phyloP scores from a whole-genome alignment of 192 early-diverging fungal genomes.

The Backusella liffmaniae region DNA sequence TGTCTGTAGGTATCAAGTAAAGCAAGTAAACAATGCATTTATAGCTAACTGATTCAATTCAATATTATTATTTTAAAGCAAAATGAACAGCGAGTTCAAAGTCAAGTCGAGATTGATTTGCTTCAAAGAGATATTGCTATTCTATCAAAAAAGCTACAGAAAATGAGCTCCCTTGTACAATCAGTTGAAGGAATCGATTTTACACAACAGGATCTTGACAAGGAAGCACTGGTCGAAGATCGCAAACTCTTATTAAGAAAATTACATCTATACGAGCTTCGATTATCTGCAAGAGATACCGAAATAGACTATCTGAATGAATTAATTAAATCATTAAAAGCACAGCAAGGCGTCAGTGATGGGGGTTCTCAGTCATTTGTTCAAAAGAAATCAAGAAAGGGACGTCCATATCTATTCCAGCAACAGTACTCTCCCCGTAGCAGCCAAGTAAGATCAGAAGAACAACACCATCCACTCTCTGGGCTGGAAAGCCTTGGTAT shows the following conservation, averaged over 20 bases:
- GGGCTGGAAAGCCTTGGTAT: conserved; percentile 38
- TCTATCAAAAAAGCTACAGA: conserved; percentile 24
- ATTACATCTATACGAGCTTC: conserved; percentile 27
- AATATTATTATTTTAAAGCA: conserved; percentile 19
- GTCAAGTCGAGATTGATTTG: conserved; percentile 27
- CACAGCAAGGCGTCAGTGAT: neutral
- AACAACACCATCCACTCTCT: conserved; percentile 20
- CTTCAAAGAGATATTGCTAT: conserved; percentile 34
- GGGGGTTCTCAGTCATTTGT: neutral
- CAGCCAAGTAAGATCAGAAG: conserved; percentile 11
- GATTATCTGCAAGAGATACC: conserved; percentile 30
- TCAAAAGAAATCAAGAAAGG: conserved; percentile 4
- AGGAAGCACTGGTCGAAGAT: conserved; percentile 12
- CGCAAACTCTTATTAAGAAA: conserved; percentile 25
- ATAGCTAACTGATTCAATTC: neutral
- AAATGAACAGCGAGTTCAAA: conserved; percentile 30
- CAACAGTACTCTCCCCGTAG: conserved; percentile 32
- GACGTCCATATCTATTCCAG: conserved; percentile 30
- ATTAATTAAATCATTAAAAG: neutral
- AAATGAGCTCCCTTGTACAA: conserved; percentile 14
- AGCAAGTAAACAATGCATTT: neutral
- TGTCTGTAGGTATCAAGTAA: conserved; percentile 6
- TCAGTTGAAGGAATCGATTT: conserved; percentile 23
- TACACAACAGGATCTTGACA: neutral
- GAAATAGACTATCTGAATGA: conserved; percentile 31